Conservation (phyloP, 2,329 filamentous ascomycete genomes). For the Claviceps quebecensis region DNA sequence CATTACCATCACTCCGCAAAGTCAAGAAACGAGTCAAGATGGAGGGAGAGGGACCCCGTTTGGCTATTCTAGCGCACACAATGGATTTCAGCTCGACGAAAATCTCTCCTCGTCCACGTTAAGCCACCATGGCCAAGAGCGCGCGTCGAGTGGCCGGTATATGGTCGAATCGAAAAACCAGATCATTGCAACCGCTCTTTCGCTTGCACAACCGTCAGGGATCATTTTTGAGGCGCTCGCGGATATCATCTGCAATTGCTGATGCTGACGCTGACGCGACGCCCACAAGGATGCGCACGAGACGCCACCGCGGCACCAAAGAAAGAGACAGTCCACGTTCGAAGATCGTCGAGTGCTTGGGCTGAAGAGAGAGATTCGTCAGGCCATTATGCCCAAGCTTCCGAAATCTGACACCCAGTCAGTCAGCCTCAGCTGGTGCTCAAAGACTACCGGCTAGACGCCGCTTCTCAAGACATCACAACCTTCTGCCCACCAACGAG, state of each 20-base stretch:
- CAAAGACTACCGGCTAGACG: neutral
- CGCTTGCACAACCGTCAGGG: neutral
- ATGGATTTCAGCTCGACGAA: too few species aligned
- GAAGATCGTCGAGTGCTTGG: neutral
- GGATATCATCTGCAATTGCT: neutral
- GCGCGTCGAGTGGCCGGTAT: too few species aligned
- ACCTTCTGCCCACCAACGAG: conserved; percentile 15
- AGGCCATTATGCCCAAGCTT: neutral
- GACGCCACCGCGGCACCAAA: neutral
- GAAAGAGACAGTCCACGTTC: neutral
- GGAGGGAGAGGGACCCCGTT: too few species aligned
- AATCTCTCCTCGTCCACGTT: too few species aligned
- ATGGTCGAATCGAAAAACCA: neutral
- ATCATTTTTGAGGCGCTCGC: neutral
- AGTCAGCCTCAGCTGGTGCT: neutral
- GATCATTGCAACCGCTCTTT: neutral
- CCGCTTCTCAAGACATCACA: conserved; percentile 2
- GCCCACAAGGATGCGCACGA: neutral
- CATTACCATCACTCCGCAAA: too few species aligned
- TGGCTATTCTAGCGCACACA: too few species aligned
- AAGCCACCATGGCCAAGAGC: too few species aligned
- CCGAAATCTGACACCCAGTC: neutral
- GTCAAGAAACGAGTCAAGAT: too few species aligned
- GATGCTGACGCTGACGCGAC: neutral
- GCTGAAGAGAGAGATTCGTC: neutral